phyloP scores from a whole-genome alignment of 345 rosid species.

The Populus simonii region DNA sequence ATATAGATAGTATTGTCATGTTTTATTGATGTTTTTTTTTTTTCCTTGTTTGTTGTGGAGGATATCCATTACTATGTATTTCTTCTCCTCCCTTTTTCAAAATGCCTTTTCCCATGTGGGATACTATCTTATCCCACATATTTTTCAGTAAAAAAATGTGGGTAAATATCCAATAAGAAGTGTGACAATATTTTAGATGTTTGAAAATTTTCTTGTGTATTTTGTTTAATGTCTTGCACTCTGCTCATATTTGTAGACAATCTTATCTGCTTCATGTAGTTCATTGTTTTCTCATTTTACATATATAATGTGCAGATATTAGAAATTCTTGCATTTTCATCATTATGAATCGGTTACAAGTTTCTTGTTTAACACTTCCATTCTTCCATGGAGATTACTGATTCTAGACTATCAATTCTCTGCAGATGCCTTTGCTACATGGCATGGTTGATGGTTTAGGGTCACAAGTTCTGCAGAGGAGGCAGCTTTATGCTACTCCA shows the following conservation, averaged over 20 bases:
- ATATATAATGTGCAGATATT: not conserved
- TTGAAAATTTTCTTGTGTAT: not conserved
- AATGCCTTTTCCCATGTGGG: not conserved
- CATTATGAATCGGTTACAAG: not conserved
- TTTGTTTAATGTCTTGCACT: not conserved
- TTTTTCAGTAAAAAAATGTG: not conserved
- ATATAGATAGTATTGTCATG: not conserved
- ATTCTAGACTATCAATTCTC: constrained; percentile 10
- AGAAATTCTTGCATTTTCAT: not conserved
- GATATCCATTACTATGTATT: not conserved
- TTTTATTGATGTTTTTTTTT: not conserved
- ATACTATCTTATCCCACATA: too few species aligned
- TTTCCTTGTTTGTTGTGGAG: not conserved
- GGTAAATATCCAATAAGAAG: not conserved
- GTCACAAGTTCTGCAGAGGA: constrained; percentile 68
- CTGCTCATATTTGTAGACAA: not conserved
- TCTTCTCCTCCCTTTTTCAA: not conserved
- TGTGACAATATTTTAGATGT: not conserved
- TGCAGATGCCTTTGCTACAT: constrained; percentile 69
- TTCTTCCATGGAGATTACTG: constrained; percentile 14
- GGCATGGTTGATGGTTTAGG: constrained; percentile 86
- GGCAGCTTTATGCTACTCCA: constrained; percentile 82
- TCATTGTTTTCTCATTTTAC: not conserved
- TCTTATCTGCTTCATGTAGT: not conserved
- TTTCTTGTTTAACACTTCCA: not conserved